A percentile compares a stretch with the other conserved stretches of the same genome.
Conservation (phyloP, 371 early-diverging fungal genomes). For the Mortierella sp. region DNA sequence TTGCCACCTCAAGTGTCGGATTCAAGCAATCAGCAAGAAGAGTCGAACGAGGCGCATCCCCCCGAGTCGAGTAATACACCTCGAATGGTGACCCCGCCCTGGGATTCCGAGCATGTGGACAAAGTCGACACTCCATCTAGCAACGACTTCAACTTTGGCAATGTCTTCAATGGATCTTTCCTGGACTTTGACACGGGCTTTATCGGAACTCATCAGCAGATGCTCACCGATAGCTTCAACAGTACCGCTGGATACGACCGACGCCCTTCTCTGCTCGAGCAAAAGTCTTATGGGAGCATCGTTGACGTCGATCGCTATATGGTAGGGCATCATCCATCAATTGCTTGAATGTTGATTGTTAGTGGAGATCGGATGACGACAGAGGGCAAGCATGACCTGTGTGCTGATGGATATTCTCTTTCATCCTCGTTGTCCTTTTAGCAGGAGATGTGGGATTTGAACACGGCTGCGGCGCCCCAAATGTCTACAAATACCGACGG, state of each 20-base stretch:
- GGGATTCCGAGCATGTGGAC: background rate
- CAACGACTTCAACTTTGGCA: background rate
- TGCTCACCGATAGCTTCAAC: constrained; percentile 14
- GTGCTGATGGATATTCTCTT: background rate
- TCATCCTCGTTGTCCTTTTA: background rate
- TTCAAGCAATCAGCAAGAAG: background rate
- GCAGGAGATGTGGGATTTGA: constrained; percentile 32
- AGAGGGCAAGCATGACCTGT: background rate
- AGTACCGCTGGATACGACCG: constrained; percentile 6
- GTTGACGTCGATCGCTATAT: constrained; percentile 44
- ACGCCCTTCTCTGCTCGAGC: constrained; percentile 17
- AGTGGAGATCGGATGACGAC: background rate
- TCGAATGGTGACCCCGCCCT: background rate
- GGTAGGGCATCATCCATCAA: constrained; percentile 16
- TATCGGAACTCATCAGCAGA: constrained; percentile 28
- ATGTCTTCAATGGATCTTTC: constrained; percentile 19
- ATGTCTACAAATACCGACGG: constrained; percentile 19
- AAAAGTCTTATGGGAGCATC: constrained; percentile 22
- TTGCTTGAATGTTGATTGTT: background rate
- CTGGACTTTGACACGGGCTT: constrained; percentile 43
- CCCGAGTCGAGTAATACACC: background rate
- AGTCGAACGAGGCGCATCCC: background rate
- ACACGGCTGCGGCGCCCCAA: constrained; percentile 15
- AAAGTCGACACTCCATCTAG: background rate
- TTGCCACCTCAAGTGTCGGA: background rate